Percentiles rank a stretch among this genome's conserved stretches.
Conservation (phyloP, 2,329 filamentous ascomycete species). For the Ceratocystis harringtonii region DNA sequence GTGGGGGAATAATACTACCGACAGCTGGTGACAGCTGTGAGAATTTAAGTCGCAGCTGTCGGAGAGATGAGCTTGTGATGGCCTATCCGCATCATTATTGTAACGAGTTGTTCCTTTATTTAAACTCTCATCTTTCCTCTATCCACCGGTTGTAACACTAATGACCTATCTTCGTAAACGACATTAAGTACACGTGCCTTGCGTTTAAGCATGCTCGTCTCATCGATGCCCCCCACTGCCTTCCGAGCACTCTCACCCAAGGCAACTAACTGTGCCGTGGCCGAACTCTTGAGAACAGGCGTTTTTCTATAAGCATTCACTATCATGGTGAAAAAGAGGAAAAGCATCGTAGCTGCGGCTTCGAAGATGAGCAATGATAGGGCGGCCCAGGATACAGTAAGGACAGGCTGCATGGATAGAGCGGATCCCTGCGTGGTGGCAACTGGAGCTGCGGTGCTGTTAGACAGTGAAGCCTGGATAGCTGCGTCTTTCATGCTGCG, state of each 20-base stretch:
- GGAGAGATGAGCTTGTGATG: not conserved
- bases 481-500: conserved; percentile 8
- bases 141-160: conserved; percentile 2
- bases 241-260: conserved; percentile 17
- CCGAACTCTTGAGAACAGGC: conserved; percentile 22
- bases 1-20: not conserved
- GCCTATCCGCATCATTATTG: not conserved
- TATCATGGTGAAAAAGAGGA: conserved; percentile 21
- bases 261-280: conserved; percentile 21
- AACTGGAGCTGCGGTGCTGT: conserved; percentile 10
- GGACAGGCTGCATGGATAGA: conserved; percentile 18
- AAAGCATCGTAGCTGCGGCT: conserved; percentile 17
- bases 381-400: conserved; percentile 21
- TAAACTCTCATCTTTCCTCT: not conserved
- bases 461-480: not conserved
- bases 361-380: conserved; percentile 21
- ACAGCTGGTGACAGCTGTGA: not conserved
- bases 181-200: conserved; percentile 18
- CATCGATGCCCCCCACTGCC: conserved; percentile 17
- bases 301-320: conserved; percentile 20
- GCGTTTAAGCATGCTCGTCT: conserved; percentile 9
- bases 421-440: conserved; percentile 17
- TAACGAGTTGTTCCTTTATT: not conserved
- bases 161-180: conserved; percentile 5
- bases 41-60: not conserved